A percentile compares a stretch with the other conserved stretches of the same genome.
These are phyloP conservation scores for Epichloe brachyelytri DNA, from an alignment of 2,329 filamentous ascomycete genomes.

Conservation along the genomic window DNA sequence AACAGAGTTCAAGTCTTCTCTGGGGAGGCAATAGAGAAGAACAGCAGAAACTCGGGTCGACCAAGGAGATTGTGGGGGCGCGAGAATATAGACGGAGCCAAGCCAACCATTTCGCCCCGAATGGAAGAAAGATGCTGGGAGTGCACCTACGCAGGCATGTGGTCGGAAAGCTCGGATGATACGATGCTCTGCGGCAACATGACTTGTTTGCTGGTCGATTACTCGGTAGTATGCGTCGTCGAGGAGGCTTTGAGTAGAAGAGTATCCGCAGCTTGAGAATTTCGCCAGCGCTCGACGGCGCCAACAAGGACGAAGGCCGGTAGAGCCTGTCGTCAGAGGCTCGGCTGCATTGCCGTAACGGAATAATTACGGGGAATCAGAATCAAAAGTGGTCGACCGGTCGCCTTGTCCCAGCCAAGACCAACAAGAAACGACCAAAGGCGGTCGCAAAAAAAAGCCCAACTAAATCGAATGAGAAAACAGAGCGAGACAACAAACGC, in stretches of 20 bases:
- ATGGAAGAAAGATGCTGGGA: not conserved
- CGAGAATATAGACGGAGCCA: not conserved
- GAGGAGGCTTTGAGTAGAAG: not conserved
- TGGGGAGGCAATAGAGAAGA: not conserved
- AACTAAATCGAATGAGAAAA: conserved; percentile 6
- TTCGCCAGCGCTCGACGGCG: not conserved
- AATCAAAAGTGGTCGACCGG: not conserved
- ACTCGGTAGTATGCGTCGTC: not conserved
- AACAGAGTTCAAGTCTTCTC: not conserved
- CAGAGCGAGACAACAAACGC: conserved; percentile 7
- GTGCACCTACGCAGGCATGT: not conserved
- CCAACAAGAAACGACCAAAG: not conserved
- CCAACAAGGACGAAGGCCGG: not conserved
- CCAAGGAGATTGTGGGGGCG: too few species aligned
- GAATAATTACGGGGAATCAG: not conserved
- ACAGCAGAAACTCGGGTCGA: not conserved
- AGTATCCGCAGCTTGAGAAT: not conserved
- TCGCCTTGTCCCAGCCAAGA: not conserved
- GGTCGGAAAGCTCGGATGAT: not conserved
- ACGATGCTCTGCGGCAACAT: not conserved
- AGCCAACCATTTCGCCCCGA: not conserved
- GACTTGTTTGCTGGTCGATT: not conserved
- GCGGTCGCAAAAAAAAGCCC: not conserved
- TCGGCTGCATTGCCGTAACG: not conserved
- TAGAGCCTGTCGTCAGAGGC: not conserved